These are phyloP conservation scores for Escallonia herrerae DNA, from an alignment of 129 eudicot genomes.

Conservation along the genomic window DNA sequence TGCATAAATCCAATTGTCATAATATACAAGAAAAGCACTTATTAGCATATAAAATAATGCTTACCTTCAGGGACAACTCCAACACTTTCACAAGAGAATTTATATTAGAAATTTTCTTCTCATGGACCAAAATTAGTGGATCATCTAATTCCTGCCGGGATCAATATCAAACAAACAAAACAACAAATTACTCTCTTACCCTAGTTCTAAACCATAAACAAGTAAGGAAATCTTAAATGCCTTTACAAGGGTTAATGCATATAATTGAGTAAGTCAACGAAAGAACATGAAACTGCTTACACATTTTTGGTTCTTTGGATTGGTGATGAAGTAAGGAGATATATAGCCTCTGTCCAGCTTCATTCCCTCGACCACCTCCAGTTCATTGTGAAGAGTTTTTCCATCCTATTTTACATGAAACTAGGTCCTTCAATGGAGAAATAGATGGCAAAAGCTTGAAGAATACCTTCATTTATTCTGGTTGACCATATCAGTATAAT, in stretches of 20 bases:
- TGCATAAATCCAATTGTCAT: constrained; percentile 3
- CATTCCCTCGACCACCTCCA: constrained; percentile 65
- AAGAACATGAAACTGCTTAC: constrained; percentile 25
- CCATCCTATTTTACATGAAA: constrained; percentile 32
- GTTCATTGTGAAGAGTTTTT: constrained; percentile 53
- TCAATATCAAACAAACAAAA: background rate
- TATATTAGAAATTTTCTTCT: constrained; percentile 57
- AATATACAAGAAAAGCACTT: background rate
- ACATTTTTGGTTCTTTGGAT: constrained; percentile 52
- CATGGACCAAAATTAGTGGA: constrained; percentile 62
- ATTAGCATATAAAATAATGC: background rate
- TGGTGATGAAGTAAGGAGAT: constrained; percentile 58
- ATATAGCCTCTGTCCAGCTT: constrained; percentile 59
- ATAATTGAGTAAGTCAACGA: background rate
- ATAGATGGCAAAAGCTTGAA: background rate
- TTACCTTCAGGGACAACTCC: constrained; percentile 69
- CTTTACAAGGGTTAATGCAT: background rate
- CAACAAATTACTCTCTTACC: background rate
- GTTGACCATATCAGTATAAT: background rate
- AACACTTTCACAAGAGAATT: constrained; percentile 61
- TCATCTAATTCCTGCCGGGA: constrained; percentile 60
- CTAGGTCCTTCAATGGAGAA: background rate
- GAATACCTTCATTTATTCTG: background rate
- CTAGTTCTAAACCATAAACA: background rate
- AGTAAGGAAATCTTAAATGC: background rate